Conservation (phyloP, 2,329 filamentous ascomycete species). For the Cladophialophora exuberans region DNA sequence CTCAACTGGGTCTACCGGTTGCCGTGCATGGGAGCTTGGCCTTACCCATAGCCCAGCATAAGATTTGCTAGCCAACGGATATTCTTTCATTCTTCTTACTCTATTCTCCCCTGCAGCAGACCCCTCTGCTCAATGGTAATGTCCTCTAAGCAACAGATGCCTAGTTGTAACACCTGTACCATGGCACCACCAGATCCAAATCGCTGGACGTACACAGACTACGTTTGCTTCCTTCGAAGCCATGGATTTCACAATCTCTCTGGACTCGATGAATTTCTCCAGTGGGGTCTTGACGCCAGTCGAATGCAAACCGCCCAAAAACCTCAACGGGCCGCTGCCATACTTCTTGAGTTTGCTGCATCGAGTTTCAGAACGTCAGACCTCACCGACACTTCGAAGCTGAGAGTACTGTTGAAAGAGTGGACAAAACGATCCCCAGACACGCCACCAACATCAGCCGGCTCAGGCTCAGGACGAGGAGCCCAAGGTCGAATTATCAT, state of each 20-base stretch:
- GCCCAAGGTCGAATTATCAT: conserved; percentile 29
- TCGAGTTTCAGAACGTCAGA: conserved; percentile 29
- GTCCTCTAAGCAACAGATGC: conserved; percentile 11
- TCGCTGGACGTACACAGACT: conserved; percentile 31
- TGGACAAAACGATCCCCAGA: conserved; percentile 26
- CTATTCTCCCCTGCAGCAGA: not conserved
- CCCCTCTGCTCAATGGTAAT: conserved; percentile 15
- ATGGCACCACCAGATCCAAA: conserved; percentile 31
- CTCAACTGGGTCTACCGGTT: not conserved
- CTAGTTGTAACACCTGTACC: conserved; percentile 25
- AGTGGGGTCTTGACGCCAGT: conserved; percentile 26
- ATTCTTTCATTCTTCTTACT: not conserved
- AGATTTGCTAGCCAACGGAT: not conserved
- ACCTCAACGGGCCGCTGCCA: conserved; percentile 26
- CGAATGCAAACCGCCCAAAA: conserved; percentile 17
- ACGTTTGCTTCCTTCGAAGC: conserved; percentile 30
- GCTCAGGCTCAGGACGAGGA: conserved; percentile 11
- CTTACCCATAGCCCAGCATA: not conserved
- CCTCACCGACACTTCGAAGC: conserved; percentile 28
- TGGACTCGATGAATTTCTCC: conserved; percentile 28
- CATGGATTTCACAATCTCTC: conserved; percentile 32
- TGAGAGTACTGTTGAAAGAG: conserved; percentile 28
- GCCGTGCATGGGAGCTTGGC: not conserved
- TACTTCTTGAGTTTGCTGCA: conserved; percentile 27
- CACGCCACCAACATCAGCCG: conserved; percentile 15